Percentiles rank a stretch among this genome's conserved stretches.
Evolutionary conservation across 805 yeast genomes (phyloP).

Genomic region (Myxozyma nipponensis): DNA sequence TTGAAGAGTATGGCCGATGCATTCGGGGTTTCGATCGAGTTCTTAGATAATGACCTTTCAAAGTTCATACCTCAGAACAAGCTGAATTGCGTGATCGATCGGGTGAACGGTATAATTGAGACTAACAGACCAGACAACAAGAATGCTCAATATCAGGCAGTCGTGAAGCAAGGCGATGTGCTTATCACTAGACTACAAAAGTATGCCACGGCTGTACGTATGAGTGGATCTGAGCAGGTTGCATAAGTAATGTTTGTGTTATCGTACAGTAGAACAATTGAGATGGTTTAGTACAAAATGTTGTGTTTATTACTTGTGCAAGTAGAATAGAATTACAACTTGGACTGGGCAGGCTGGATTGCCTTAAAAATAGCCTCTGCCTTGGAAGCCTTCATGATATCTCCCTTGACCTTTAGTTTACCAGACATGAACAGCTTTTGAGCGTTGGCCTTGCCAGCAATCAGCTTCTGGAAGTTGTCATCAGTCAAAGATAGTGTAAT

Average conservation of each 20-base stretch:
- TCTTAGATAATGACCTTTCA: conserved; percentile 78
- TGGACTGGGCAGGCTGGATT: conserved; percentile 27
- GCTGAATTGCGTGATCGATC: conserved; percentile 91
- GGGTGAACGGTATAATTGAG: conserved; percentile 90
- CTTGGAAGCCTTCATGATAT: conserved; percentile 81
- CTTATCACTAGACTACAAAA: conserved; percentile 91
- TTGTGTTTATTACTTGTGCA: neutral
- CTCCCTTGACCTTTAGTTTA: conserved; percentile 80
- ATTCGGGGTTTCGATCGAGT: conserved; percentile 84
- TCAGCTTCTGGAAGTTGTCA: conserved; percentile 64
- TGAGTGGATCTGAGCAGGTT: conserved; percentile 75
- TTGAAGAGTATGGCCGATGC: conserved; percentile 90
- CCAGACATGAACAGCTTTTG: conserved; percentile 83
- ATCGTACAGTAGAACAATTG: neutral
- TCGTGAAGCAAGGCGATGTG: conserved; percentile 89
- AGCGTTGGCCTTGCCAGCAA: conserved; percentile 73
- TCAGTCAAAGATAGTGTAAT: conserved; percentile 64
- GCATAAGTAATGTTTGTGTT: no score
- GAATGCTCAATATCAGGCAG: conserved; percentile 83
- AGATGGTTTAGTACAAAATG: neutral
- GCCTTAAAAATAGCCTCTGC: conserved; percentile 29
- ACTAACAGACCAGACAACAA: conserved; percentile 96
- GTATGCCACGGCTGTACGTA: conserved; percentile 94
- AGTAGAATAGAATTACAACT: conserved; percentile 16
- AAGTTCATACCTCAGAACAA: conserved; percentile 90